phyloP scores from a whole-genome alignment of 2,329 filamentous ascomycete species.

The Monascus ruber region DNA sequence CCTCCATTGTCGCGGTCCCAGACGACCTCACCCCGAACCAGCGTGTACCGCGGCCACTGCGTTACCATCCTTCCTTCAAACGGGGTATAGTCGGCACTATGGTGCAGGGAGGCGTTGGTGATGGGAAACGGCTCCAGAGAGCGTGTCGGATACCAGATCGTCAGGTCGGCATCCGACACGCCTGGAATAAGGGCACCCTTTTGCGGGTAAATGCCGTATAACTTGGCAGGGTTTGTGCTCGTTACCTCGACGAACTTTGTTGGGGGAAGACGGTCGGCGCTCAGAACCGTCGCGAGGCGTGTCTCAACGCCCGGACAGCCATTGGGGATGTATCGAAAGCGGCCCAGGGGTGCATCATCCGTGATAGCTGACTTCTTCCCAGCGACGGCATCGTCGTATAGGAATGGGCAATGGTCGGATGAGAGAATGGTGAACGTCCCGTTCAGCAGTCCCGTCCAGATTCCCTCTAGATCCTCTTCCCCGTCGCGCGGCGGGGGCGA shows the following conservation, averaged over 20 bases:
- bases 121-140: conserved; percentile 14
- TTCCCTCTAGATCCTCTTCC: conserved; percentile 38
- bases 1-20: conserved; percentile 18
- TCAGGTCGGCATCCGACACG: conserved; percentile 31
- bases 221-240: conserved; percentile 32
- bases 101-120: conserved; percentile 25
- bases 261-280: conserved; percentile 17
- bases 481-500: conserved; percentile 40
- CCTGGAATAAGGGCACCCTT: conserved; percentile 34
- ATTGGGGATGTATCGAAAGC: conserved; percentile 33
- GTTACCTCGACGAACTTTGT: conserved; percentile 37
- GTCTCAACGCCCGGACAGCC: conserved; percentile 35
- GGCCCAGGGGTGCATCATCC: conserved; percentile 17
- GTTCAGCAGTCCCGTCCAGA: conserved; percentile 42
- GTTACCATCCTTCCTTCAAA: conserved; percentile 21
- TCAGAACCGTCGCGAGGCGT: conserved; percentile 30
- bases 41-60: conserved; percentile 25
- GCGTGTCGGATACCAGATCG: conserved; percentile 29
- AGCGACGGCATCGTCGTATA: conserved; percentile 18
- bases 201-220: conserved; percentile 30
- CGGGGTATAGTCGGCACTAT: conserved; percentile 26
- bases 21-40: conserved; percentile 21
- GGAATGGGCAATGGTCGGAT: conserved; percentile 36
- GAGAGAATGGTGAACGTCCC: conserved; percentile 45
- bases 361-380: conserved; percentile 28